Evolutionary conservation across 352 stramenopile species (phyloP), one percentile per base, ranked within the genome.

Genomic region (Nothophytophthora sp.): DNA sequence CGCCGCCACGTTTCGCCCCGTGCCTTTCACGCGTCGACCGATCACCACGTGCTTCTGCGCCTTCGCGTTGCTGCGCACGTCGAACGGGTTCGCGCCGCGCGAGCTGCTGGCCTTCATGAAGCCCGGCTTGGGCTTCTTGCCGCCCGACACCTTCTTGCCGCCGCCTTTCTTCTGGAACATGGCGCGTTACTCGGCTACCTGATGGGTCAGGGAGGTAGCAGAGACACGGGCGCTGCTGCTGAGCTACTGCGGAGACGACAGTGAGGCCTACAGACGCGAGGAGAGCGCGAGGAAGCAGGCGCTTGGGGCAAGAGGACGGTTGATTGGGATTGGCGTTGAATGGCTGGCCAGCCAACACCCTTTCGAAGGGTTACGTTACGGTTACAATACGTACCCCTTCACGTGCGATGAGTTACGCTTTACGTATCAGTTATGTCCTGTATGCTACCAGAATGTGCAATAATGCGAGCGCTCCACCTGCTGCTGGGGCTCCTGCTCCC

Each of bases 21-120:
- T 71, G 19, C 90, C 90, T 55, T 97, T 96, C 32, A 97, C 81
- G 50, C 79, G 83, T 18, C 88, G 81, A 20, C 91, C 91, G 20
- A 97, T 72, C 41, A 97, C 89, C 42, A 96, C 81, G 68, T 96
- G 89, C 63, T 97, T 97, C 55, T 88, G 88, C 27, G 60, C 60
- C 28, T 72, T 75, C 29, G 68, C 66, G 58, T 97, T 97, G 13
- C 82, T 70, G 43, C 88, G 88, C 45, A 90, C 83, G 55, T 97
- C 90, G 42, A 97, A 97, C 24, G 90, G 90, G 50, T 97, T 97
- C n/a, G 44, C 47, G 33, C 76, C 76, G 19, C 60, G 39, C 1
- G 48, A 40, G 40, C 59, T 73, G 30, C 43, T 71, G 34, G 55
- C 41, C 10, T 36, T 42, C 4, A 50, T 22, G 35, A 70, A 53